Percentiles rank a stretch among this genome's conserved stretches.
phyloP scores from a whole-genome alignment of 306 rosid species.

The Quercus cerris region DNA sequence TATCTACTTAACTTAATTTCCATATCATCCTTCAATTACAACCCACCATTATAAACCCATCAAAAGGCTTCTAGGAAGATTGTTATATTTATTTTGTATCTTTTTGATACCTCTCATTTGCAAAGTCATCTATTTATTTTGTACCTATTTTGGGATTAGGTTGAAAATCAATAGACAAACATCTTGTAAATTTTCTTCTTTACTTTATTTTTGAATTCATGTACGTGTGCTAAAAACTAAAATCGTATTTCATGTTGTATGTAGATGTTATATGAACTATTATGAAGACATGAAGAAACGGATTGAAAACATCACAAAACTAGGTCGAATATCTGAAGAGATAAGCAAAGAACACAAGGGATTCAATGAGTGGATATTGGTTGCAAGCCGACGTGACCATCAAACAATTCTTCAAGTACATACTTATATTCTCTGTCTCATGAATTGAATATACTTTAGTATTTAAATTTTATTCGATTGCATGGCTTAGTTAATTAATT shows the following conservation, averaged over 20 bases:
- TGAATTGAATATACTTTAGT: neutral
- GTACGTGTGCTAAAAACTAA: neutral
- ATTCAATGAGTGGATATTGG: neutral
- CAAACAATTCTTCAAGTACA: neutral
- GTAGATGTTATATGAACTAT: neutral
- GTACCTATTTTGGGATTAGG: too few relatives aligned
- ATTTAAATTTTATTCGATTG: neutral
- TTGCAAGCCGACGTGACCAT: neutral
- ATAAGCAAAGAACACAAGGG: neutral
- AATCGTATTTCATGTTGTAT: neutral
- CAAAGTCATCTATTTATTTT: too few relatives aligned
- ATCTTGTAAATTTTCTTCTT: neutral
- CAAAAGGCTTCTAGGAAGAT: too few relatives aligned
- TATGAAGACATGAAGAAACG: neutral
- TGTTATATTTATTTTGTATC: too few relatives aligned
- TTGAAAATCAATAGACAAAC: neutral
- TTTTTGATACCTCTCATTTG: too few relatives aligned
- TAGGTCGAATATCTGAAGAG: neutral
- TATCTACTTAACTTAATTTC: too few relatives aligned
- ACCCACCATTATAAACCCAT: too few relatives aligned
- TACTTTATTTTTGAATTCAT: neutral
- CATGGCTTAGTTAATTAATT: neutral
- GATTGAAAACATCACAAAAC: neutral
- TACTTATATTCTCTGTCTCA: neutral
- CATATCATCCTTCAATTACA: too few relatives aligned